Base-by-base conservation (phyloP, 2,329 filamentous ascomycete genomes). In the Sporothrix euskadiensis region DNA sequence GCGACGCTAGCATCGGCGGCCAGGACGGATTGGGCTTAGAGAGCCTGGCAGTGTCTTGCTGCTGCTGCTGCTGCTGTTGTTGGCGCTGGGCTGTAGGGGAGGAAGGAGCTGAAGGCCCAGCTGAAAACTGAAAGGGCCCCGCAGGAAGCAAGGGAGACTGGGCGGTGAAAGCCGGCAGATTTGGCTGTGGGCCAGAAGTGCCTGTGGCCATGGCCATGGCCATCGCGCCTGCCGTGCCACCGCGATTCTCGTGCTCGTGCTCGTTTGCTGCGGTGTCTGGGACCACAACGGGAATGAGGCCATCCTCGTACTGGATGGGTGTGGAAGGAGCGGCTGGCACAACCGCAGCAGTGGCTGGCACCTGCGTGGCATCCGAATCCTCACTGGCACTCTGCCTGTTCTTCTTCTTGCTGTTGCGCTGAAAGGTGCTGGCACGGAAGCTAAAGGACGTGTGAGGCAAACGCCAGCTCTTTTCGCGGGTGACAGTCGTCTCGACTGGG, bases 21-120 rank as follows among this genome's bases (percentile, higher is more conserved):
- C 73, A 76, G 44, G 49, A 49, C 70, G 65, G 39, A 71, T 73
- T 73, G 32, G 73, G 74, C 70, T 73, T 76, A 73, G 75, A 44
- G 30, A 56, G 68, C 39, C 61, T 75, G 32, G 30, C 8, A n/a
- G 32, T 41, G 14, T 52, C 52, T 12, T 32, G 39, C 26, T 26
- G 61, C 16, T 32, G 39, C 10, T 6, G 61, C 19, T 10, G 35
- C 39, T 65, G 61, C n/a, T 26, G n/a, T 7, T 26, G n/a, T 22
- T 19, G 41, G 16, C 22, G 16, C 35, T 41, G 32, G 14, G 59
- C 22, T 14, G 26, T 12, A 56, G 52, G 8, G 52, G 14, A 41
- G 16, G 61, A 14, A 44, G 35, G 39, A 14, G 49, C 47, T 19
- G 47, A 30, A n/a, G 19, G 49, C 1, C 12, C 49, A n/a, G 32